A percentile compares a stretch with the other conserved stretches of the same genome.
These are phyloP conservation scores for Rhodotorula diobovata DNA, from an alignment of 768 basidiomycete genomes.

Conservation along the genomic window DNA sequence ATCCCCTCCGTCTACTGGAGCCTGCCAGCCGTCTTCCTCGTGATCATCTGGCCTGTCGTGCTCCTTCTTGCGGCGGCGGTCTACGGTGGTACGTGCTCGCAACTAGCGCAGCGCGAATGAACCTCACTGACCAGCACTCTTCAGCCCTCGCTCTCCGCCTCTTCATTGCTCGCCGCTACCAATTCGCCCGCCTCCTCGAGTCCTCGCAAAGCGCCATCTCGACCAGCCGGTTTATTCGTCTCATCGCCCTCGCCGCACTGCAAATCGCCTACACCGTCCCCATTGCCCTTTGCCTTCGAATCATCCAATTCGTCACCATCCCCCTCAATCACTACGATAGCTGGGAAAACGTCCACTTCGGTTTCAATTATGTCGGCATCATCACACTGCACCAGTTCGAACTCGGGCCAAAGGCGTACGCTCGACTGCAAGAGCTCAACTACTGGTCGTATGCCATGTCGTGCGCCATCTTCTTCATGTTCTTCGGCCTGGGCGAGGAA, in stretches of 20 bases:
- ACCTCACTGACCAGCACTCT: background rate
- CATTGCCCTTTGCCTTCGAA: conserved; percentile 2
- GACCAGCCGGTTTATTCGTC: conserved; percentile 18
- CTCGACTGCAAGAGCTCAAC: background rate
- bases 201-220: conserved; percentile 19
- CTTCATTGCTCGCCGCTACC: conserved; percentile 12
- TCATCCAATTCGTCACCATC: background rate
- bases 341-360: conserved; percentile 17
- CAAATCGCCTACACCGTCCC: conserved; percentile 14
- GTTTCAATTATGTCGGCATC: conserved; percentile 6
- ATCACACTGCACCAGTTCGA: background rate
- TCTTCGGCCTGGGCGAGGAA: conserved; percentile 24
- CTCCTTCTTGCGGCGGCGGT: conserved; percentile 7
- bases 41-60: conserved; percentile 15
- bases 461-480: conserved; percentile 17
- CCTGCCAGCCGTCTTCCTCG: conserved; percentile 8
- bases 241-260: conserved; percentile 9
- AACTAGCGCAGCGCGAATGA: background rate
- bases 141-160: conserved; percentile 8
- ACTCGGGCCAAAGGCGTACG: background rate
- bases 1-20: conserved; percentile 18
- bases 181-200: conserved; percentile 20
- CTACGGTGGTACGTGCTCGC: conserved; percentile 6
- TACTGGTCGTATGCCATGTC: conserved; percentile 14
- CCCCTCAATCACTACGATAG: conserved; percentile 9